These are phyloP conservation scores for Volutella citrinella DNA, from an alignment of 2,329 filamentous ascomycete genomes.

Conservation along the genomic window DNA sequence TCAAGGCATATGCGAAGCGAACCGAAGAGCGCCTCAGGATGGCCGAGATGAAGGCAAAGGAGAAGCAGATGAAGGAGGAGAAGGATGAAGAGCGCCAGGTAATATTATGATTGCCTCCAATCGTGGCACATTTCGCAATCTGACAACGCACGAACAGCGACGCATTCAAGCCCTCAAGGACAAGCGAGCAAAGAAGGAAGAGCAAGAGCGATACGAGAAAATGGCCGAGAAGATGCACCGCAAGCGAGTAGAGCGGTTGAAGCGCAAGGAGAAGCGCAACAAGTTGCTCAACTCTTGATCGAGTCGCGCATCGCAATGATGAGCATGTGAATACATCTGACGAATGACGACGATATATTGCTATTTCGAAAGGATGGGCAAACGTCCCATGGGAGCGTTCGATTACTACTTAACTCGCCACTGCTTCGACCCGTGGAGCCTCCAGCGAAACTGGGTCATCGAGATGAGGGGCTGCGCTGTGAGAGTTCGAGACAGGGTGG, in stretches of 20 bases:
- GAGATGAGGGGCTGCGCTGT: no score
- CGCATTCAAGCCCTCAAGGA: slow-evolving; percentile 79
- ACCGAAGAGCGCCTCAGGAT: slow-evolving; percentile 66
- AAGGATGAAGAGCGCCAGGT: slow-evolving; percentile 88
- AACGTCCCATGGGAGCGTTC: no score
- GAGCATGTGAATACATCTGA: no score
- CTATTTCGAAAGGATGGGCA: no score
- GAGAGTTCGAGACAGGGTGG: no score
- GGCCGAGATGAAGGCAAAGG: slow-evolving; percentile 81
- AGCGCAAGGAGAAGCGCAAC: slow-evolving; percentile 95
- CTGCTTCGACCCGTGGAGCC: no score
- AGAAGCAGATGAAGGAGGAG: slow-evolving; percentile 94
- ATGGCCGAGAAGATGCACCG: slow-evolving; percentile 97
- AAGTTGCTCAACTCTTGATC: slow-evolving; percentile 68
- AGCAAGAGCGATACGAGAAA: slow-evolving; percentile 88
- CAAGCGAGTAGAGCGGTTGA: slow-evolving; percentile 89
- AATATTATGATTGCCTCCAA: no score
- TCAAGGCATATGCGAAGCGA: slow-evolving; percentile 77
- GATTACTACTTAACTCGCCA: no score
- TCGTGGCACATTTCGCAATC: no score
- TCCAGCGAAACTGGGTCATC: no score
- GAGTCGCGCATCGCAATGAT: neutral
- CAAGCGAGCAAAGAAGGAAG: slow-evolving; percentile 82
- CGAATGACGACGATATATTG: no score
- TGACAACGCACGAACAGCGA: no score